Evolutionary conservation across 2,329 filamentous ascomycete genomes (phyloP).

Genomic region (Xylariaceae sp.): DNA sequence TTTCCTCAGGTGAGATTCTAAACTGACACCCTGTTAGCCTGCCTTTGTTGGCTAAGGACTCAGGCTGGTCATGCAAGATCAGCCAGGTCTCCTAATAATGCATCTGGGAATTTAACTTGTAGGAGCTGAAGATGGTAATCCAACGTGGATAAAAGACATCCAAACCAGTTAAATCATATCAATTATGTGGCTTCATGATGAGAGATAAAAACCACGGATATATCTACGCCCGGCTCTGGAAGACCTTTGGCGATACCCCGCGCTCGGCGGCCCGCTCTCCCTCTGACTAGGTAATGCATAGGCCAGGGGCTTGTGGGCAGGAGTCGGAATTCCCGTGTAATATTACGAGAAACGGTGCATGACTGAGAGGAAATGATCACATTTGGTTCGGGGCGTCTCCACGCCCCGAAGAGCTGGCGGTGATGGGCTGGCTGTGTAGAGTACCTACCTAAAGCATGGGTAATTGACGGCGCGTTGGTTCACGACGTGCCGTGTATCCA

Average conservation of each 20-base stretch:
- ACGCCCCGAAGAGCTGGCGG: neutral
- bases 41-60: slow-evolving; percentile 73
- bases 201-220: slow-evolving; percentile 9
- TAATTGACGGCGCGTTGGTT: neutral
- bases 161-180: slow-evolving; percentile 10
- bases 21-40: slow-evolving; percentile 56
- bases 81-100: slow-evolving; percentile 60
- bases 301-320: slow-evolving; percentile 16
- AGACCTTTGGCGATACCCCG: neutral
- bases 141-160: slow-evolving; percentile 1
- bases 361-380: slow-evolving; percentile 10
- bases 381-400: neutral
- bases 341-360: slow-evolving; percentile 9
- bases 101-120: neutral
- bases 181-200: slow-evolving; percentile 18
- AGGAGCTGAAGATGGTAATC: neutral
- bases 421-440: neutral
- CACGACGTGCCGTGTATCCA: neutral
- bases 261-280: no score
- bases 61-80: slow-evolving; percentile 87
- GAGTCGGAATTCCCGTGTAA: slow-evolving; percentile 7
- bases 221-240: slow-evolving; percentile 3
- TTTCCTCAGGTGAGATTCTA: neutral
- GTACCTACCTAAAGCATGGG: neutral
- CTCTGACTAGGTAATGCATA: neutral